phyloP scores from a whole-genome alignment of 352 stramenopile genomes.

The Paralagenidium karlingii region DNA sequence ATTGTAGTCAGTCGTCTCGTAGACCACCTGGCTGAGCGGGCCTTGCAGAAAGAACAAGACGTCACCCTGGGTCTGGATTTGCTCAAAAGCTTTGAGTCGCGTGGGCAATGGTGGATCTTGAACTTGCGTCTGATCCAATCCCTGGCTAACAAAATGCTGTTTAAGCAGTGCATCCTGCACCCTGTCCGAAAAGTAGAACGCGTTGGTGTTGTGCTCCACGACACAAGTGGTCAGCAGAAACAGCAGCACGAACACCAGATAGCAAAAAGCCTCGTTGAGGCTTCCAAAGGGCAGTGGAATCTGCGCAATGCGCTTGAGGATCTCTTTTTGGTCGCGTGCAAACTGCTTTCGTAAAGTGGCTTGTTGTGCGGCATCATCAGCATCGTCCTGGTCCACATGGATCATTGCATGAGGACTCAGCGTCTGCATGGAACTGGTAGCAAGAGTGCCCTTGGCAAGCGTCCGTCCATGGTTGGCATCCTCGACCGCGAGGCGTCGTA shows the following conservation, averaged over 20 bases:
- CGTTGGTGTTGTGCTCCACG: constrained; percentile 24
- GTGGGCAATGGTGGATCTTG: too few species aligned
- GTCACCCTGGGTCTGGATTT: constrained; percentile 41
- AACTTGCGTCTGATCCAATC: neutral
- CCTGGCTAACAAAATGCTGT: constrained; percentile 28
- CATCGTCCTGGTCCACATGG: constrained; percentile 4
- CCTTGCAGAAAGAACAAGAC: constrained; percentile 53
- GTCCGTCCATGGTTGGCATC: constrained; percentile 1
- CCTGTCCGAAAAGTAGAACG: constrained; percentile 56
- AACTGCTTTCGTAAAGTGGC: too few species aligned
- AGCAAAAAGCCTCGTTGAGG: constrained; percentile 29
- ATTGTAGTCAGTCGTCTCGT: constrained; percentile 11
- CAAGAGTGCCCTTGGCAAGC: too few species aligned
- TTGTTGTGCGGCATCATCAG: too few species aligned
- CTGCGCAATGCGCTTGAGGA: constrained; percentile 21
- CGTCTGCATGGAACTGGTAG: too few species aligned
- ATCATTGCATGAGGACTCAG: too few species aligned
- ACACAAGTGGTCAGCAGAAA: constrained; percentile 39
- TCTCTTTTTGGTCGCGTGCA: too few species aligned
- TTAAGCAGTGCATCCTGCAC: constrained; percentile 28
- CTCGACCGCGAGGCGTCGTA: neutral
- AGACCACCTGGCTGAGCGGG: constrained; percentile 41
- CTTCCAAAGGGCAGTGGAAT: constrained; percentile 33
- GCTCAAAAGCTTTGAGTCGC: too few species aligned
- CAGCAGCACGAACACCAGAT: constrained; percentile 35